Conservation (phyloP, 345 rosid genomes). For the Rhodamnia argentea region DNA sequence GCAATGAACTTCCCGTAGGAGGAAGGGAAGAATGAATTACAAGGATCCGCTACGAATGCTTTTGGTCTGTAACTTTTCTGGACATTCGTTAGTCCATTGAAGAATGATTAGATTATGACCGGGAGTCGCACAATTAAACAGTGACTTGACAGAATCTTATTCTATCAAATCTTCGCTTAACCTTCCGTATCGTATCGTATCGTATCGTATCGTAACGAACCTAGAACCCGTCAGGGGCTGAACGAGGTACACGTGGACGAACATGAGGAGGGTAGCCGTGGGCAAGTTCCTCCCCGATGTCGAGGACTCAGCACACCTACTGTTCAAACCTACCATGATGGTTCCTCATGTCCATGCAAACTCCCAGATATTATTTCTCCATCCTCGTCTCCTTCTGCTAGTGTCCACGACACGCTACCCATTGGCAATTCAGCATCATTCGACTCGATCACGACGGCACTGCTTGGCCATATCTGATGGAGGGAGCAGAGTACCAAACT, state of each 20-base stretch:
- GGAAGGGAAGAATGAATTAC: neutral
- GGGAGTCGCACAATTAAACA: neutral
- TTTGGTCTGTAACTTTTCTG: neutral
- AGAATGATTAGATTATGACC: neutral
- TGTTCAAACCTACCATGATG: conserved; percentile 6
- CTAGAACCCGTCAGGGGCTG: neutral
- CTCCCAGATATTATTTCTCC: neutral
- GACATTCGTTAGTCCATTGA: neutral
- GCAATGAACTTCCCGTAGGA: neutral
- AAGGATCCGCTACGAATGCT: too few species aligned
- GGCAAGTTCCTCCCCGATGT: neutral
- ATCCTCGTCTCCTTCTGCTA: neutral
- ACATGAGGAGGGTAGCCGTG: neutral
- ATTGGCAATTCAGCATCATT: neutral
- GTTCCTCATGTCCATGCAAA: neutral
- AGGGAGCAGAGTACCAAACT: too few species aligned
- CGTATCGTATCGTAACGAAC: neutral
- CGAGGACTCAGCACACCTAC: neutral
- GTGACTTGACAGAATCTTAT: neutral
- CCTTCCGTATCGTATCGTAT: too few species aligned
- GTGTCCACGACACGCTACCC: neutral
- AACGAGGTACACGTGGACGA: neutral
- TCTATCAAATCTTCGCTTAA: neutral
- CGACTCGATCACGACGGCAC: neutral
- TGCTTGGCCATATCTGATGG: neutral